Evolutionary conservation across 495 filamentous ascomycete genomes (phyloP).

Genomic region (Penicillium tannophilum): DNA sequence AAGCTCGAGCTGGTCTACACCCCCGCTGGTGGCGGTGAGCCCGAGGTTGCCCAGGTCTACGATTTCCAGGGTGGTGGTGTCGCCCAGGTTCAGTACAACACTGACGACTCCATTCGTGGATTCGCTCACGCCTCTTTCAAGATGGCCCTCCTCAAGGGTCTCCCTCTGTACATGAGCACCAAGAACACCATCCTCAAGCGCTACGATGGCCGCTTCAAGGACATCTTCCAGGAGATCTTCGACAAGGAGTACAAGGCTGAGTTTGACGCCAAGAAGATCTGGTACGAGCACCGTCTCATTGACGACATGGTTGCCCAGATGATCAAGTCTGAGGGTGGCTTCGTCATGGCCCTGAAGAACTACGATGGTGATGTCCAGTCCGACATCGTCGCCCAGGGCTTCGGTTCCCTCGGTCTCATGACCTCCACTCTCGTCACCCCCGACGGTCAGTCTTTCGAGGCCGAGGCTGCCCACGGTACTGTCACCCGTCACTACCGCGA

Average conservation of each 20-base stretch:
- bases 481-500: conserved; percentile 98
- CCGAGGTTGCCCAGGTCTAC: conserved; percentile 85
- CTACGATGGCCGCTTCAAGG: conserved; percentile 98
- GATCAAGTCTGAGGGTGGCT: conserved; percentile 96
- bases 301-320: conserved; percentile 99
- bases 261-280: conserved; percentile 89
- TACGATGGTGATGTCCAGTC: conserved; percentile 99
- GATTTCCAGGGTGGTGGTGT: conserved; percentile 88
- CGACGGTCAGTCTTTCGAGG: conserved; percentile 92
- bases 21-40: conserved; percentile 70
- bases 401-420: conserved; percentile 97
- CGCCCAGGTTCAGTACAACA: conserved; percentile 96
- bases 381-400: conserved; percentile 96
- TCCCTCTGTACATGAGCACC: conserved; percentile 97
- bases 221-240: conserved; percentile 98
- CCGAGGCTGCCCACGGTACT: conserved; percentile 97
- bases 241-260: conserved; percentile 81
- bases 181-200: conserved; percentile 99
- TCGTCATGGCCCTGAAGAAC: conserved; percentile 98
- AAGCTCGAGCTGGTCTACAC: conserved; percentile 94
- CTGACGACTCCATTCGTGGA: conserved; percentile 87
- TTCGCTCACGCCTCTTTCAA: conserved; percentile 98
- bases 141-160: conserved; percentile 79
- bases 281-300: conserved; percentile 99
- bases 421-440: conserved; percentile 96